A percentile compares a stretch with the other conserved stretches of the same genome.
Conservation (phyloP, 345 rosid species). For the Isatis tinctoria region DNA sequence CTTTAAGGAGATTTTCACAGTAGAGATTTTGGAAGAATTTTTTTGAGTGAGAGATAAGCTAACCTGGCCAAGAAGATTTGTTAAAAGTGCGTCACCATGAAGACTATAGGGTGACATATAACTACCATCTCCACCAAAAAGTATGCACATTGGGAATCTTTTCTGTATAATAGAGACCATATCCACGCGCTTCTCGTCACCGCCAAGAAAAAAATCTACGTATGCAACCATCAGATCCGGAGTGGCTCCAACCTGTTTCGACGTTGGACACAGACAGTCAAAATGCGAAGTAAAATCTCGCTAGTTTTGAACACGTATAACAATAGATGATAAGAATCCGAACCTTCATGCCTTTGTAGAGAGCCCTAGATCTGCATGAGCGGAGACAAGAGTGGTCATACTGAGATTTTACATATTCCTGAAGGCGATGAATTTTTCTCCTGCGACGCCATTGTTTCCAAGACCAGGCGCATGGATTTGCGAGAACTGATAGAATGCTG, state of each 20-base stretch:
- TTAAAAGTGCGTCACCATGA: slow-evolving; percentile 68
- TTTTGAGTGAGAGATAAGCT: slow-evolving; percentile 14
- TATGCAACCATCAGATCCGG: slow-evolving; percentile 95
- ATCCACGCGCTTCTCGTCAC: slow-evolving; percentile 96
- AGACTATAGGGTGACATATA: slow-evolving; percentile 95
- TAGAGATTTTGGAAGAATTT: not conserved
- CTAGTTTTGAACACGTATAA: not conserved
- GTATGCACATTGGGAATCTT: slow-evolving; percentile 93
- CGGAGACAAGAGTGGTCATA: slow-evolving; percentile 99
- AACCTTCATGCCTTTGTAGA: slow-evolving; percentile 99
- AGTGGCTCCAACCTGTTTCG: slow-evolving; percentile 87
- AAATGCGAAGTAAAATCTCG: not conserved
- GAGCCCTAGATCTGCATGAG: slow-evolving; percentile 96
- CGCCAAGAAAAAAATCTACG: slow-evolving; percentile 94
- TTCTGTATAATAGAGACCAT: slow-evolving; percentile 82
- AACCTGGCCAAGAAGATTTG: slow-evolving; percentile 96
- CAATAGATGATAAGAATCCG: slow-evolving; percentile 14
- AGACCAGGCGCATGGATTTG: slow-evolving; percentile 98
- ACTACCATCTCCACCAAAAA: slow-evolving; percentile 97
- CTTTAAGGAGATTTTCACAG: slow-evolving; percentile 1
- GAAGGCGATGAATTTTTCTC: slow-evolving; percentile 84
- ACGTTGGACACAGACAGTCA: slow-evolving; percentile 8
- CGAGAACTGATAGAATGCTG: slow-evolving; percentile 84
- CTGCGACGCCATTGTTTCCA: slow-evolving; percentile 98
- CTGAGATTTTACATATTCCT: slow-evolving; percentile 94